These are phyloP conservation scores for Zygoascus flipseniorum DNA, from an alignment of 805 yeast genomes.

Conservation along the genomic window DNA sequence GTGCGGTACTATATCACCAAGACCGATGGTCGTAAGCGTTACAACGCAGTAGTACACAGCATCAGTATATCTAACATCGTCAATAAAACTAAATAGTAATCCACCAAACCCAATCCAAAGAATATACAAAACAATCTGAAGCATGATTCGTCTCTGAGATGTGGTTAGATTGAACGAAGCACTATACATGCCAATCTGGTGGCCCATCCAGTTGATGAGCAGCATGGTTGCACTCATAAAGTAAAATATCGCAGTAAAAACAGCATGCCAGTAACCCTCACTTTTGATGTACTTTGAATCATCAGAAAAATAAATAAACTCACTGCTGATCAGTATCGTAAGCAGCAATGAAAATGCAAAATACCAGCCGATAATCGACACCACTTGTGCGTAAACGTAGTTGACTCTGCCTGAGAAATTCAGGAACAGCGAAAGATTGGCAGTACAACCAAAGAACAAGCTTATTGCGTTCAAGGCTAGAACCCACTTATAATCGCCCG, in stretches of 20 bases:
- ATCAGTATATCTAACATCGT: constrained; percentile 49
- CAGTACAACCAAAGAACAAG: constrained; percentile 53
- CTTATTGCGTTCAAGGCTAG: constrained; percentile 54
- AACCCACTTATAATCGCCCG: constrained; percentile 35
- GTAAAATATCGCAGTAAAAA: constrained; percentile 55
- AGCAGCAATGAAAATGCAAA: constrained; percentile 48
- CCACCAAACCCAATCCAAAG: constrained; percentile 70
- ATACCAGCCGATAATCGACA: constrained; percentile 59
- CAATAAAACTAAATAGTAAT: constrained; percentile 41
- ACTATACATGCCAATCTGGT: constrained; percentile 49
- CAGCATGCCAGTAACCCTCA: constrained; percentile 77
- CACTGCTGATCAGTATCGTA: constrained; percentile 37
- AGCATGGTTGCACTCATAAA: constrained; percentile 46
- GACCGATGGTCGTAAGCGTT: constrained; percentile 69
- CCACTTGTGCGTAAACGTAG: constrained; percentile 52
- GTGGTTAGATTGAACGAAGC: constrained; percentile 59
- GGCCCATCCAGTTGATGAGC: constrained; percentile 55
- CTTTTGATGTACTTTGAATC: constrained; percentile 19
- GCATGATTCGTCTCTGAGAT: constrained; percentile 66
- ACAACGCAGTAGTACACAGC: constrained; percentile 66
- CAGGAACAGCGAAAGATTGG: constrained; percentile 60
- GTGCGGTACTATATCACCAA: constrained; percentile 62
- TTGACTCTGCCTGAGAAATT: constrained; percentile 52
- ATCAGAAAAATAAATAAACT: constrained; percentile 24
- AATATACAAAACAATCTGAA: constrained; percentile 55